Percentiles rank a stretch among this genome's conserved stretches.
phyloP scores from a whole-genome alignment of 2,329 filamentous ascomycete species.

The Dactylellina haptotyla region DNA sequence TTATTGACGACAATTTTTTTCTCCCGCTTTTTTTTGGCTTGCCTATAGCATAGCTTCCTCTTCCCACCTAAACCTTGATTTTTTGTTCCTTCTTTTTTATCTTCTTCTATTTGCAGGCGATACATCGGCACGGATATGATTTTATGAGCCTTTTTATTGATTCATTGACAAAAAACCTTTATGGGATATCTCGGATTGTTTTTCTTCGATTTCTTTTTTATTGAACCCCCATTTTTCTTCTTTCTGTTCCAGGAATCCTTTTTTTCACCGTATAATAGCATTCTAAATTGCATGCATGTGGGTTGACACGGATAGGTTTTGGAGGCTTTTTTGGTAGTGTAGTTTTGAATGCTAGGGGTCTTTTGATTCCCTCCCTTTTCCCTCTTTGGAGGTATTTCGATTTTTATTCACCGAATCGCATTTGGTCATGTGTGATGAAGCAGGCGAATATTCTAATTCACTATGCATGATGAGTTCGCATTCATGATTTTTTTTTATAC shows the following conservation, averaged over 20 bases:
- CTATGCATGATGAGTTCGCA: too few relatives aligned
- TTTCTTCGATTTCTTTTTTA: conserved; percentile 9
- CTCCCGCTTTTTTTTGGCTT: conserved; percentile 3
- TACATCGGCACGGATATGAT: conserved; percentile 49
- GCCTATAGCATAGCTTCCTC: too few relatives aligned
- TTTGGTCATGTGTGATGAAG: too few relatives aligned
- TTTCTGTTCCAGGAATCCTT: conserved; percentile 2
- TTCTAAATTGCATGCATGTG: background rate
- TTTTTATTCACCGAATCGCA: too few relatives aligned
- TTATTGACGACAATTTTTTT: background rate
- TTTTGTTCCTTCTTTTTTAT: background rate
- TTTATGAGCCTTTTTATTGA: conserved; percentile 8
- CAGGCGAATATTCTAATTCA: too few relatives aligned
- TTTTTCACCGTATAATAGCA: conserved; percentile 18
- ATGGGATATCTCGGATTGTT: conserved; percentile 15
- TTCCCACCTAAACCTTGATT: conserved; percentile 4
- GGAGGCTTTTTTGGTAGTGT: too few relatives aligned
- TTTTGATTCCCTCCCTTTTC: too few relatives aligned
- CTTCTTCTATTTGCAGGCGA: conserved; percentile 36
- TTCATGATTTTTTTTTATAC: too few relatives aligned
- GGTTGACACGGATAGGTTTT: background rate
- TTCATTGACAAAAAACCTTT: conserved; percentile 4
- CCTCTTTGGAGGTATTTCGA: too few relatives aligned
- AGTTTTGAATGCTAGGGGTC: too few relatives aligned
- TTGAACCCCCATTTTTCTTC: conserved; percentile 17